These are phyloP conservation scores for Musa balbisiana DNA, from an alignment of 202 grass and related monocot species.

Conservation along the genomic window DNA sequence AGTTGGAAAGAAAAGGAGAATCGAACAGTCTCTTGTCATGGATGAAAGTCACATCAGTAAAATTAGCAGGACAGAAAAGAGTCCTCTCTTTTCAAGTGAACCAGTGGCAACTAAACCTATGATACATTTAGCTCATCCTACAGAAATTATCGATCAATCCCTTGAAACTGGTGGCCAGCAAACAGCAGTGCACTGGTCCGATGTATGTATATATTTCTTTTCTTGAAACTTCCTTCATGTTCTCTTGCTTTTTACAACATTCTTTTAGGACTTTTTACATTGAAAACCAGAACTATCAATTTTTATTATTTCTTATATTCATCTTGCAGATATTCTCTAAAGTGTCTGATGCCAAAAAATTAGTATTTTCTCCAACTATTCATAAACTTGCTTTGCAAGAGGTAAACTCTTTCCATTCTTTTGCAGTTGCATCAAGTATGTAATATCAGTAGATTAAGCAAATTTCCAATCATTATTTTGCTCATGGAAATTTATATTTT, in stretches of 20 bases:
- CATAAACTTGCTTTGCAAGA: conserved; percentile 53
- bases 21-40: conserved; percentile 20
- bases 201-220: conserved; percentile 31
- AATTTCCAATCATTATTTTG: neutral
- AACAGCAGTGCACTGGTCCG: conserved; percentile 32
- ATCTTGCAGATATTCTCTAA: conserved; percentile 39
- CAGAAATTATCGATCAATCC: conserved; percentile 13
- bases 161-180: conserved; percentile 15
- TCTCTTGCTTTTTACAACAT: neutral
- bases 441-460: no score
- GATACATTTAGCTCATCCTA: conserved; percentile 24
- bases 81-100: conserved; percentile 27
- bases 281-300: neutral
- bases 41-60: conserved; percentile 33
- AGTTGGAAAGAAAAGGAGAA: conserved; percentile 46
- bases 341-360: conserved; percentile 39
- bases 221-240: neutral
- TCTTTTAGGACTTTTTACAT: neutral
- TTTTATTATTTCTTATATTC: neutral
- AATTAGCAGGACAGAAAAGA: conserved; percentile 33
- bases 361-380: conserved; percentile 51
- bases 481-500: neutral
- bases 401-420: conserved; percentile 33
- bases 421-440: neutral
- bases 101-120: conserved; percentile 20